Evolutionary conservation across 805 yeast species (phyloP), one percentile per base, ranked within the genome.

Genomic region (Ogataea populi-albae): DNA sequence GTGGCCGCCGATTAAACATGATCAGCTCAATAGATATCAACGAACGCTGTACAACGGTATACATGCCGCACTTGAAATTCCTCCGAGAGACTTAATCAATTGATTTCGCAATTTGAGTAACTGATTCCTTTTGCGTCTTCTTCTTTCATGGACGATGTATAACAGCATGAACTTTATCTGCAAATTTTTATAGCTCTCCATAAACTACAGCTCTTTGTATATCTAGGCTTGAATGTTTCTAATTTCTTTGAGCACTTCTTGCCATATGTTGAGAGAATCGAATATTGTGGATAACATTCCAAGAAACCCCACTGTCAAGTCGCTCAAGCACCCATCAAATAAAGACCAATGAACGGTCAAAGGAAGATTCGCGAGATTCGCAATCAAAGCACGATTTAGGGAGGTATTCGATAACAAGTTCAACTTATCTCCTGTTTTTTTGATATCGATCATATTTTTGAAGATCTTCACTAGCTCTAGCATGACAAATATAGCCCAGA

Each of bases 301-400:
- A 37, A 59, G 51, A 14, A 62, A 46, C 1, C 66, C 68, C 26
- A 62, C 68, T 11, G 41, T 31, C 14, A 61, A 35, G 17, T 54
- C 55, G 30, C 49, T 40, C 18, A 63, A 39, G 26, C 64, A 60
- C 2, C 68, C 68, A 19, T 55, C 58, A 9, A 40, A 45, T 23
- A 55, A 35, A 23, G 66, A 60, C 68, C 68, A 63, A 43, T 63
- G 68, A 5, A 57, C 55, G 29, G 66, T 61, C 27, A 63, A 49
- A 9, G 68, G 68, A 23, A 62, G 42, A 22, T 62, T 62, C 5
- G 63, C 64, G 3, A 59, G 15, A 35, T 62, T 61, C 14, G 57
- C 46, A 12, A 61, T 32, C 26, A 61, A 39, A 18, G 40, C 37
- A 15, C 52, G 45, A 21, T 35, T 35, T 30, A 49, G 34, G 0